Percentiles rank a stretch among this genome's conserved stretches.
These are phyloP conservation scores for Grigorovia yakushimaensis DNA, from an alignment of 805 yeast genomes.

Conservation along the genomic window DNA sequence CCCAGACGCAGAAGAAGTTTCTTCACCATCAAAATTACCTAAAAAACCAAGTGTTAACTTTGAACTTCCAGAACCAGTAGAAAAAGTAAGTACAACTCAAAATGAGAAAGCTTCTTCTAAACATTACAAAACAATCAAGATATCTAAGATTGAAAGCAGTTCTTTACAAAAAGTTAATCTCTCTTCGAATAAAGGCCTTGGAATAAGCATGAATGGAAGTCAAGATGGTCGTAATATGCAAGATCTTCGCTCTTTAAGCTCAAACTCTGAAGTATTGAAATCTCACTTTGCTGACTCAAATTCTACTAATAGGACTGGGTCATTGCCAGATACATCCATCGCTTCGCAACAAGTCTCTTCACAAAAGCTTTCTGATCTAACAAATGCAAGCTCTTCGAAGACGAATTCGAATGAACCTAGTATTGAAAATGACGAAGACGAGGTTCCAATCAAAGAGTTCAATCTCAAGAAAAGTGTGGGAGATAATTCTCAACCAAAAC, in stretches of 20 bases:
- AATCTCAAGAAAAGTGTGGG: not conserved
- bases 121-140: slow-evolving; percentile 1
- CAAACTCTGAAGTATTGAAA: not conserved
- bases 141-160: slow-evolving; percentile 4
- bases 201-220: not conserved
- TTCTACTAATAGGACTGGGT: no score
- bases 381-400: no score
- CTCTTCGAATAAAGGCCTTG: slow-evolving; percentile 2
- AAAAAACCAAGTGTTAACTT: not conserved
- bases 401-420: no score
- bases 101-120: not conserved
- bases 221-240: not conserved
- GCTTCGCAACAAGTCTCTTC: no score
- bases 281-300: not conserved
- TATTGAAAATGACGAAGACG: not conserved
- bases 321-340: no score
- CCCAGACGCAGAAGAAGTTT: not conserved
- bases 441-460: not conserved
- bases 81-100: not conserved
- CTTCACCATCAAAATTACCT: not conserved
- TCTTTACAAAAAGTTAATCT: slow-evolving; percentile 3
- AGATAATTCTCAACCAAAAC: not conserved
- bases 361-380: no score
- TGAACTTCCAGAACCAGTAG: not conserved
- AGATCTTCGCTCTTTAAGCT: not conserved